Percentiles rank a stretch among this genome's conserved stretches.
Conservation (phyloP, 2,329 filamentous ascomycete species). For the Zymoseptoria passerinii region DNA sequence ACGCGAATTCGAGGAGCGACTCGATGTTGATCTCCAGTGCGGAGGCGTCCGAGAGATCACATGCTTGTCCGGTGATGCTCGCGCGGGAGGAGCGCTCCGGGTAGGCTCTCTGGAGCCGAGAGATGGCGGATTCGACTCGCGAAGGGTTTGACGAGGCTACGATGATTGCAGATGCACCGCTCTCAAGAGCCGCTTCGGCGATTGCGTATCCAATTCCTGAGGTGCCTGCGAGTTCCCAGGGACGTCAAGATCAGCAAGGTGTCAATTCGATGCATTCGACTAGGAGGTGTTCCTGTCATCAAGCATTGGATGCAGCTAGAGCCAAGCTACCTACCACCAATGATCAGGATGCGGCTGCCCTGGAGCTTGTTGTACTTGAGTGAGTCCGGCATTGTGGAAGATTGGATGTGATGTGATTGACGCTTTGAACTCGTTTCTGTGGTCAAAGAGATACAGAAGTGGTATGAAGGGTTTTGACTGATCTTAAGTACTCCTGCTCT, state of each 20-base stretch:
- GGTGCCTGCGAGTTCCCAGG: neutral
- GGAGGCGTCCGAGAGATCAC: constrained; percentile 36
- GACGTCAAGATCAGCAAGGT: neutral
- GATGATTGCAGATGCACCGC: neutral
- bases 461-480: neutral
- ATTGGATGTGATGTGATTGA: neutral
- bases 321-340: neutral
- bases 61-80: constrained; percentile 29
- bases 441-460: neutral
- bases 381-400: neutral
- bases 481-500: neutral
- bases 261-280: neutral
- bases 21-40: constrained; percentile 38
- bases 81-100: neutral
- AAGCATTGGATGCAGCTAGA: neutral
- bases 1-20: constrained; percentile 30
- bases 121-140: neutral
- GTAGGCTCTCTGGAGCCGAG: neutral
- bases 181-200: neutral
- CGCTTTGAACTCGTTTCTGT: neutral
- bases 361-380: neutral
- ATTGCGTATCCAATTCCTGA: neutral
- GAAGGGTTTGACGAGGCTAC: neutral
- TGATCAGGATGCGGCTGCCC: neutral
- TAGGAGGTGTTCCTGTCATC: neutral